phyloP scores from a whole-genome alignment of 257 asterid species.

The Solanum chaucha region DNA sequence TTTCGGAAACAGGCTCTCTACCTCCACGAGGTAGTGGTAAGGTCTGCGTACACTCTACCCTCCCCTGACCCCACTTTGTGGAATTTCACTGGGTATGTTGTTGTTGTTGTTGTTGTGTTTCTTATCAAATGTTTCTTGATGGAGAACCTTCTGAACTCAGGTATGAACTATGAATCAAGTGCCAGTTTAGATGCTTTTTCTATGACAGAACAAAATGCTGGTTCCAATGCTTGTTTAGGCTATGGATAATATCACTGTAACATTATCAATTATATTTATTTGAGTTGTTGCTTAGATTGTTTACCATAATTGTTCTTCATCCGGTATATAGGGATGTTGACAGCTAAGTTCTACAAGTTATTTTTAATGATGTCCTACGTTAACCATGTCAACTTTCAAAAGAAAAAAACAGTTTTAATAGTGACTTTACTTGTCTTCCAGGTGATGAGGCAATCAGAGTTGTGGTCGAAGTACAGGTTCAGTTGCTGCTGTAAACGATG shows the following conservation, averaged over 20 bases:
- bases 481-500: constrained; percentile 55
- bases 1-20: no score
- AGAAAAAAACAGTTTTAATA: not conserved
- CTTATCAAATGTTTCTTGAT: not conserved
- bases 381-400: not conserved
- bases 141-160: not conserved
- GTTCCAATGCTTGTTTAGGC: not conserved
- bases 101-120: not conserved
- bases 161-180: not conserved
- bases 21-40: no score
- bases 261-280: not conserved
- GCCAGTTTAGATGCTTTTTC: not conserved
- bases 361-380: not conserved
- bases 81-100: not conserved
- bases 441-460: constrained; percentile 49
- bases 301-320: not conserved
- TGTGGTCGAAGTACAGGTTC: constrained; percentile 55
- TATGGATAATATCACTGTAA: not conserved
- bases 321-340: not conserved
- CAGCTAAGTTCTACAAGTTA: not conserved
- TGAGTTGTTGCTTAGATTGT: not conserved
- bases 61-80: not conserved
- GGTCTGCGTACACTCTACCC: no score
- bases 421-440: constrained; percentile 15
- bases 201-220: not conserved